Conservation (phyloP, 2,329 filamentous ascomycete species). For the Alternaria brassicicola region DNA sequence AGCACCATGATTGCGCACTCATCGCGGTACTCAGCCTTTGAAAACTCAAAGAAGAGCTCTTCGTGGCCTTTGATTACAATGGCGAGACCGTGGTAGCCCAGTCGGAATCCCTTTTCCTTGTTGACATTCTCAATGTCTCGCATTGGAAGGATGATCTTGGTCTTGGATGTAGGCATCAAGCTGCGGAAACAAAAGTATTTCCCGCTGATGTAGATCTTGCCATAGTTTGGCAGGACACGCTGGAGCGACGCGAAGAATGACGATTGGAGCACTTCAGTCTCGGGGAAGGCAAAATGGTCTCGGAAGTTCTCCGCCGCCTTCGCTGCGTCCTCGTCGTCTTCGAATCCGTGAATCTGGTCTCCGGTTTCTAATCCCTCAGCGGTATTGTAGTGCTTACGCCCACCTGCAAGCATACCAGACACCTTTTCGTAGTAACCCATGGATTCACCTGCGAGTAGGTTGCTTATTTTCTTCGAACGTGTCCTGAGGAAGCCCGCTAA, state of each 20-base stretch:
- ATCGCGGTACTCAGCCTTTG: constrained; percentile 76
- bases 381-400: constrained; percentile 85
- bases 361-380: constrained; percentile 68
- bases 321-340: constrained; percentile 61
- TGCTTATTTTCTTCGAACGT: constrained; percentile 81
- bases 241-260: constrained; percentile 94
- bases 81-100: constrained; percentile 88
- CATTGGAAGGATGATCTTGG: constrained; percentile 88
- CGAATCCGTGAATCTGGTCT: constrained; percentile 64
- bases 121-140: constrained; percentile 91
- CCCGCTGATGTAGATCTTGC: constrained; percentile 94
- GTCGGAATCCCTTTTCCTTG: constrained; percentile 93
- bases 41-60: constrained; percentile 96
- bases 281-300: constrained; percentile 86
- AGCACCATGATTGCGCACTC: constrained; percentile 86
- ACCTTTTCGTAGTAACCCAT: constrained; percentile 98
- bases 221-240: constrained; percentile 87
- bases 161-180: constrained; percentile 83
- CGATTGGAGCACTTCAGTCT: constrained; percentile 80
- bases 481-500: constrained; percentile 83
- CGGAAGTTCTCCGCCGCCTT: constrained; percentile 74
- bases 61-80: constrained; percentile 94
- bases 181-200: constrained; percentile 91
- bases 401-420: constrained; percentile 94
- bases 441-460: constrained; percentile 81